Percentiles rank a stretch among this genome's conserved stretches.
phyloP scores from a whole-genome alignment of 495 filamentous ascomycete genomes.

The Talaromyces wortmannii region DNA sequence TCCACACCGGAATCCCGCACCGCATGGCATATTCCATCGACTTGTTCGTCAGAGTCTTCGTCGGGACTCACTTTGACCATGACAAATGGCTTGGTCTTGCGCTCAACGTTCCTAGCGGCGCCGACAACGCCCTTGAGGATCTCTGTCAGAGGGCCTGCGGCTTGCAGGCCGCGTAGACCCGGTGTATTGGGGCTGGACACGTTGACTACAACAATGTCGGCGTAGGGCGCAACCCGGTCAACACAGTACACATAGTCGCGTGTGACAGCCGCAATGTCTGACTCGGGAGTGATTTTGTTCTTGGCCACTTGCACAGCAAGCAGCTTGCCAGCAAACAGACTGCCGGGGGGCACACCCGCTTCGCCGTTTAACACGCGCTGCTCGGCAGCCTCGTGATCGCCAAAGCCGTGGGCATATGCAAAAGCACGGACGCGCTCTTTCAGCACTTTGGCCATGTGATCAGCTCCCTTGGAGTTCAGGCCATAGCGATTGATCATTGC shows the following conservation, averaged over 20 bases:
- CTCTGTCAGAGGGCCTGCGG: conserved; percentile 67
- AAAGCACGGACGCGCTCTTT: conserved; percentile 71
- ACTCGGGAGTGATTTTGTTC: conserved; percentile 82
- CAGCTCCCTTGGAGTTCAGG: conserved; percentile 84
- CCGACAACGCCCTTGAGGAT: conserved; percentile 78
- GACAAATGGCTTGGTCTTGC: conserved; percentile 70
- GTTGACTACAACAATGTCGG: conserved; percentile 93
- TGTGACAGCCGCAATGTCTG: conserved; percentile 75
- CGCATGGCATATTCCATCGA: conserved; percentile 81
- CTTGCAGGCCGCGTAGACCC: conserved; percentile 78
- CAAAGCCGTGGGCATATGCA: conserved; percentile 62
- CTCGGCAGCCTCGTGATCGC: conserved; percentile 56
- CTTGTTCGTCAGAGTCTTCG: conserved; percentile 74
- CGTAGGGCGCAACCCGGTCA: conserved; percentile 70
- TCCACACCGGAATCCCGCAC: conserved; percentile 80
- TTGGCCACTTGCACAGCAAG: conserved; percentile 96
- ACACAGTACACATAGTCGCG: conserved; percentile 85
- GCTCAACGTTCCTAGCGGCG: conserved; percentile 57
- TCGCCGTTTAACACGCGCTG: conserved; percentile 65
- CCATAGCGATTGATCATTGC: conserved; percentile 94
- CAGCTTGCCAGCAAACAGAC: conserved; percentile 63
- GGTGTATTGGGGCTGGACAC: conserved; percentile 96
- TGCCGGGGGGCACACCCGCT: conserved; percentile 61
- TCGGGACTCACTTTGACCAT: conserved; percentile 98
- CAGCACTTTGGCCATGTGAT: conserved; percentile 72